Conservation (phyloP, 108 stramenopile genomes). For the Nitzschia sp. region DNA sequence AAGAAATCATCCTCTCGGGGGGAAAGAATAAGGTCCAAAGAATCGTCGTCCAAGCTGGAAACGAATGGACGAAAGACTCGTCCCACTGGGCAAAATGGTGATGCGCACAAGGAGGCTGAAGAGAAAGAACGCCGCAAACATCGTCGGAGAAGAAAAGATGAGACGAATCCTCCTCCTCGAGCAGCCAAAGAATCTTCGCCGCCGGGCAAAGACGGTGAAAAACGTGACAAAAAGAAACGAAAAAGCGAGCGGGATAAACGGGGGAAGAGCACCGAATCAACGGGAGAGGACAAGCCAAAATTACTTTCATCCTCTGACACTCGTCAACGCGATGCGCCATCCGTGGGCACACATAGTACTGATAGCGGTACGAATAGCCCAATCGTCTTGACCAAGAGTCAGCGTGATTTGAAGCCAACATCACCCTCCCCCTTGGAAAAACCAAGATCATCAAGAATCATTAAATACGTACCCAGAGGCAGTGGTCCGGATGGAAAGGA, state of each 20-base stretch:
- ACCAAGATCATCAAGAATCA: not conserved
- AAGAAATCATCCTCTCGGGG: not conserved
- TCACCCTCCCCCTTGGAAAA: not conserved
- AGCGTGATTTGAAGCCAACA: not conserved
- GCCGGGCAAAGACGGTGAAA: not conserved
- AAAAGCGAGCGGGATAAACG: not conserved
- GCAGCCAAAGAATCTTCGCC: not conserved
- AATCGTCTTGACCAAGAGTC: not conserved
- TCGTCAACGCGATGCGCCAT: no score
- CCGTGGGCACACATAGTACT: no score
- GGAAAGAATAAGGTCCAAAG: not conserved
- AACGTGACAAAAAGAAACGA: not conserved
- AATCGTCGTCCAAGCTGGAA: not conserved
- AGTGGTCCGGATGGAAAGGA: not conserved
- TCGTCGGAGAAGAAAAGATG: not conserved
- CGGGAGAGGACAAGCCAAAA: no score
- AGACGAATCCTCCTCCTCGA: not conserved
- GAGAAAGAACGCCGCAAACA: not conserved
- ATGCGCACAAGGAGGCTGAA: not conserved
- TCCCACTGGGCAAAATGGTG: not conserved
- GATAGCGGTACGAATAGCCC: no score
- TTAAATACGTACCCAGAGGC: not conserved
- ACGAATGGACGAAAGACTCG: not conserved
- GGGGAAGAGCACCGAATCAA: not conserved
- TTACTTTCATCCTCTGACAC: not conserved